Base-by-base conservation (phyloP, 2,329 filamentous ascomycete species). In the Hymenoscyphus scutula region DNA sequence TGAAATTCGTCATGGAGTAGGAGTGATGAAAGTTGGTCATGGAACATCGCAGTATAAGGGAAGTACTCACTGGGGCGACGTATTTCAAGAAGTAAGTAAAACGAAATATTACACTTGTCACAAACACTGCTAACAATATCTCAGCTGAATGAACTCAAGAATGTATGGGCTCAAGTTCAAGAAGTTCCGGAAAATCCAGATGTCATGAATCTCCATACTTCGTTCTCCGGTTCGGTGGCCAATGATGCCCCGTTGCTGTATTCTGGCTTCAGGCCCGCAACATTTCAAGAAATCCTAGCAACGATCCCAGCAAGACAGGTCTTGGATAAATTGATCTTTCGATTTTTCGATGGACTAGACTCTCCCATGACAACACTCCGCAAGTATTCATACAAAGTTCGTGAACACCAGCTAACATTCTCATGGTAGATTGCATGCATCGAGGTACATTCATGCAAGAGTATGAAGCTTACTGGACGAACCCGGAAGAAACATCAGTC, bases 311-410 rank as follows among this genome's bases (percentile, higher is more conserved):
- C 88, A 0, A 93, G 91, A 73, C 86, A 89, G 29, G 89, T 87
- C 19, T 88, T 93, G 19, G 85, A 96, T 70, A 87, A 91, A 23
- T 80, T 97, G n/a, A 88, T 96, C 63, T 87, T 87, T 64, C 86
- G 92, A 62, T 98, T 95, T 74, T 97, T 97, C 79, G 92, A 93
- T 73, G 92, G 89, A 0, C 80, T 85, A 75, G 84, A 87, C 64
- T 84, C 83, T 56, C 82, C 83, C 17, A 85, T 86, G 73, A 87
- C 67, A 19, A 60, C 63, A 17, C 67, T 65, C n/a, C 65, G 67
- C 67, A 34, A 56, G 67, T 60, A 7, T 17, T 15, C 10, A 13
- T 13, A 30, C 23, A 13, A 27, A 76, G 56, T 56, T 29, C 11
- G 8, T 19, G n/a, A 57, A 37, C 3, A 10, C 65, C n/a, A 62